Evolutionary conservation across 2,329 filamentous ascomycete genomes (phyloP).

Genomic region (Leptographium lundbergii): DNA sequence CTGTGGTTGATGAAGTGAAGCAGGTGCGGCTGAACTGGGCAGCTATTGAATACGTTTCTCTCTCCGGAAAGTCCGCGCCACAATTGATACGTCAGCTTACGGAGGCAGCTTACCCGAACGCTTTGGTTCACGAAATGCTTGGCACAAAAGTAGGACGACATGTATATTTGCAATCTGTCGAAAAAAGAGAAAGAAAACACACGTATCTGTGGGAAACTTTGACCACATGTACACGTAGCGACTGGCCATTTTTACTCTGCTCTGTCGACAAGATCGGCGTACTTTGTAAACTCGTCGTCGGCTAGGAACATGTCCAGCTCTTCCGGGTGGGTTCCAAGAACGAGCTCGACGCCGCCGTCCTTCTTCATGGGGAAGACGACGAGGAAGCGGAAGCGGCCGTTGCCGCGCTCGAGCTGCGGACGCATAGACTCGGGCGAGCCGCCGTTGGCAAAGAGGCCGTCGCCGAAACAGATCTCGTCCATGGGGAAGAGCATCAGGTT

Average conservation of each 20-base stretch:
- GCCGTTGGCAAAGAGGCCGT: not conserved
- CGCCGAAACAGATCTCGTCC: not conserved
- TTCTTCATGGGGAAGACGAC: not conserved
- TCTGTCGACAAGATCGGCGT: not conserved
- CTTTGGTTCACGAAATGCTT: too few relatives aligned
- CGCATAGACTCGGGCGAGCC: not conserved
- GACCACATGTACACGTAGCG: too few relatives aligned
- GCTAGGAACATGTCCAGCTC: not conserved
- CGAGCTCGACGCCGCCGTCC: constrained; percentile 1
- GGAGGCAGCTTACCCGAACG: too few relatives aligned
- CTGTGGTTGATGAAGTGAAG: too few relatives aligned
- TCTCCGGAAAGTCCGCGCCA: too few relatives aligned
- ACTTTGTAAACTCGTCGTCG: not conserved
- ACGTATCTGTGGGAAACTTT: too few relatives aligned
- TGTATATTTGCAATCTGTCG: too few relatives aligned
- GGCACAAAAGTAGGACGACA: too few relatives aligned
- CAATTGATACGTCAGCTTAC: too few relatives aligned
- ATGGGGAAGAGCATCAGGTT: constrained; percentile 2
- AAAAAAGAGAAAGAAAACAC: too few relatives aligned
- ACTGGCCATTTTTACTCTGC: not conserved
- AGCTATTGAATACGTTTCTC: too few relatives aligned
- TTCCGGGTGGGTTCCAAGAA: not conserved
- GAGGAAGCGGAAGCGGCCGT: constrained; percentile 2
- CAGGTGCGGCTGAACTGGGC: too few relatives aligned
- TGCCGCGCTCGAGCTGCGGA: not conserved